Evolutionary conservation across 768 basidiomycete genomes (phyloP).

Genomic region (Pleurotus cornucopiae): DNA sequence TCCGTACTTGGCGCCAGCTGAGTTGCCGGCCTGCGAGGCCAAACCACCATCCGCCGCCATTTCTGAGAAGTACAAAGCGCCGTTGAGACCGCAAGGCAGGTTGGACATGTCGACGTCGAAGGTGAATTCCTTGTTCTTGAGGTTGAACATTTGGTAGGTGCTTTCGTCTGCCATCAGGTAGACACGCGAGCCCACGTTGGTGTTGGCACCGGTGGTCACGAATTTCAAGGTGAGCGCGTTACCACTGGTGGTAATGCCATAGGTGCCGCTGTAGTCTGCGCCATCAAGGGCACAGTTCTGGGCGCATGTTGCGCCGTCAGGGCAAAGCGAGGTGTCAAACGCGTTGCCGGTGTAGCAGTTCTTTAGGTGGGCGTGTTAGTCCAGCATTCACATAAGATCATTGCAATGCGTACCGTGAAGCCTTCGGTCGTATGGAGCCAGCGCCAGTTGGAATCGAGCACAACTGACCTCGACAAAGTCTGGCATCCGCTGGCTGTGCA

Average conservation of each 20-base stretch:
- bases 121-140: conserved; percentile 55
- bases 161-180: conserved; percentile 25
- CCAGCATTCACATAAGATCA: neutral
- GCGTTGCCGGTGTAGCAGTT: conserved; percentile 35
- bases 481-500: conserved; percentile 29
- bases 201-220: conserved; percentile 26
- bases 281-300: conserved; percentile 27
- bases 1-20: conserved; percentile 31
- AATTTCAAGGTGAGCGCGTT: conserved; percentile 24
- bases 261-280: conserved; percentile 31
- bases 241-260: conserved; percentile 33
- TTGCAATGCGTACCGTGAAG: conserved; percentile 12
- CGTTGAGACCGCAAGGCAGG: conserved; percentile 49
- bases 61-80: conserved; percentile 40
- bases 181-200: conserved; percentile 15
- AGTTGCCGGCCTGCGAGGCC: conserved; percentile 33
- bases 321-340: conserved; percentile 34
- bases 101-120: conserved; percentile 60
- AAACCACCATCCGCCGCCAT: conserved; percentile 41
- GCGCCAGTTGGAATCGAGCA: conserved; percentile 37
- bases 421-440: conserved; percentile 26
- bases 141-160: conserved; percentile 37
- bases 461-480: conserved; percentile 18
- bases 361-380: neutral
- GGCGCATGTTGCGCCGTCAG: conserved; percentile 26